A percentile compares a stretch with the other conserved stretches of the same genome.
phyloP scores from a whole-genome alignment of 257 asterid species.

The Capsicum rhomboideum region DNA sequence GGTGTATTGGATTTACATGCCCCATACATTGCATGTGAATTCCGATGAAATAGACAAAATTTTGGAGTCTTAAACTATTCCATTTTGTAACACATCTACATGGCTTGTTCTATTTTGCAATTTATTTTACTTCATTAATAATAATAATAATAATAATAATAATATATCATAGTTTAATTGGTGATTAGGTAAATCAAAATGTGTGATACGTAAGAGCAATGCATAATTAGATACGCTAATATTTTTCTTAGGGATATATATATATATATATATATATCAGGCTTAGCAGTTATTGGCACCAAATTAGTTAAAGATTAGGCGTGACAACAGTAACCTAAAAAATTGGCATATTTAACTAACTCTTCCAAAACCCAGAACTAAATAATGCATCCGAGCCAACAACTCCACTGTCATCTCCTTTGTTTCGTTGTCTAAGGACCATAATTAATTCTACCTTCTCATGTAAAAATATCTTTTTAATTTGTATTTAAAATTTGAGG shows the following conservation, averaged over 20 bases:
- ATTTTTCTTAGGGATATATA: background rate
- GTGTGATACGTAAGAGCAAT: background rate
- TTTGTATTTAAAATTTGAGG: background rate
- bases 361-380: background rate
- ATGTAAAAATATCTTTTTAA: background rate
- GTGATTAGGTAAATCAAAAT: background rate
- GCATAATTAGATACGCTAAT: background rate
- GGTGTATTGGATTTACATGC: background rate
- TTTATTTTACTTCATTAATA: background rate
- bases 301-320: background rate
- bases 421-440: background rate
- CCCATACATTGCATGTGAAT: background rate
- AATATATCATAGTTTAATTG: background rate
- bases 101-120: background rate
- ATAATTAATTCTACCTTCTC: background rate
- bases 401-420: background rate
- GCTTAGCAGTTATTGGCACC: background rate
- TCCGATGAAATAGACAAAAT: background rate
- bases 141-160: background rate
- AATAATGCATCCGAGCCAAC: too few relatives aligned
- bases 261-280: too few relatives aligned
- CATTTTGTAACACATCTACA: background rate
- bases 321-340: background rate
- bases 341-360: background rate
- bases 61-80: background rate